A percentile compares a stretch with the other conserved stretches of the same genome.
Evolutionary conservation across 208 protist species (phyloP).

Genomic region (Wallacemonas sp.): DNA sequence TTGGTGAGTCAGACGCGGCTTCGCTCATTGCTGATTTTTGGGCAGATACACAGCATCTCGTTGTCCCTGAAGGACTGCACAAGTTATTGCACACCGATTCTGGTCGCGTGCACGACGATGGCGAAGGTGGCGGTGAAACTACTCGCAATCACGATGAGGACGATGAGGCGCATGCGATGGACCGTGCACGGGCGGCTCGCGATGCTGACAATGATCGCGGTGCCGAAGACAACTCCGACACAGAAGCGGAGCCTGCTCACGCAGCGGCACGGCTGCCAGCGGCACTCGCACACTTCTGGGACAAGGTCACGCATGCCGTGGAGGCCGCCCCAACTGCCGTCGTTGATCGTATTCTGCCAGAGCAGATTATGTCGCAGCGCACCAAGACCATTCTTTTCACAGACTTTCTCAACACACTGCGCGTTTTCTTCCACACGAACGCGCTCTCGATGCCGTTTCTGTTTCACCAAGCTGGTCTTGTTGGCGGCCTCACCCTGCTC

Average conservation of each 20-base stretch:
- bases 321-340: conserved; percentile 36
- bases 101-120: background rate
- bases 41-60: background rate
- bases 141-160: no score
- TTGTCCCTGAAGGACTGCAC: conserved; percentile 25
- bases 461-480: conserved; percentile 43
- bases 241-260: conserved; percentile 4
- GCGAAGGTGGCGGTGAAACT: background rate
- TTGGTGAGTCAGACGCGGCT: background rate
- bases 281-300: conserved; percentile 2
- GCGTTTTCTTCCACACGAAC: conserved; percentile 60
- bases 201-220: background rate
- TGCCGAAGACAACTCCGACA: background rate
- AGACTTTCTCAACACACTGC: conserved; percentile 52
- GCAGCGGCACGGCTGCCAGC: conserved; percentile 3
- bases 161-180: no score
- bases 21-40: conserved; percentile 4
- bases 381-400: conserved; percentile 51
- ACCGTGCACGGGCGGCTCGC: no score
- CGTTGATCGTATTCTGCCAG: conserved; percentile 33
- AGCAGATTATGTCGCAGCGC: conserved; percentile 38
- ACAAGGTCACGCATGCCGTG: conserved; percentile 30
- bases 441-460: conserved; percentile 57
- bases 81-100: background rate
- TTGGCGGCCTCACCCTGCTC: conserved; percentile 50